Base-by-base conservation (phyloP, 2,329 filamentous ascomycete genomes). In the Fusarium sublunatum region DNA sequence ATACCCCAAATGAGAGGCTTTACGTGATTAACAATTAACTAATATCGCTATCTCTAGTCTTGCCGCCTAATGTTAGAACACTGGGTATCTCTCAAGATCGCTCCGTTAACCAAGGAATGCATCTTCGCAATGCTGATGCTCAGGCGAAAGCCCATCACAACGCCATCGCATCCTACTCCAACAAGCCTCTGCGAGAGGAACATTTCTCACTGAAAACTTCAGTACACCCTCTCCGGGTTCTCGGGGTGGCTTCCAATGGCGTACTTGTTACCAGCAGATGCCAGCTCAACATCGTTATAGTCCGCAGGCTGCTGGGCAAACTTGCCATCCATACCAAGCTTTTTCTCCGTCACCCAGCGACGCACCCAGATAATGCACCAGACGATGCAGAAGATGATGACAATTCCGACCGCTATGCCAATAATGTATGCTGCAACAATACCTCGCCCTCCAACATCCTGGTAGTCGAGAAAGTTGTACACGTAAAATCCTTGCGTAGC, bases 391-490 rank as follows among this genome's bases (percentile, higher is more conserved):
- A 87, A 89, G 34, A 88, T 74, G 22, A 88, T 65, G 32, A 84
- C 63, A 15, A 82, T 81, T 7, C 77, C 85, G 0, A 79, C 79
- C 4, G 83, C 76, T 43, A 89, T 86, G 7, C 83, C 83, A 45
- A 91, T 76, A 45, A 86, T 84, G 70, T 91, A 91, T 2, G 79
- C 90, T 1, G 86, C 85, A 4, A 93, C 86, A 7, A 81, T 67
- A 35, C 72, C 76, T 26, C 72, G 67, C 15, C 76, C 77, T 0
- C 81, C 83, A 26, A 81, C 73, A 13, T 82, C 81, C 45, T 83
- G 75, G 2, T 87, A 82, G 73, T 96, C 83, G n/a, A 96, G 83
- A 77, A 96, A 96, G 55, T 70, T 74, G 77, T 96, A 96, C 0
- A 90, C 83, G 74, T 93, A 96, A 73, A 89, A 91, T 3, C 85